Percentiles rank a stretch among this genome's conserved stretches.
These are phyloP conservation scores for Starmerella stigmatis DNA, from an alignment of 805 yeast genomes.

Conservation along the genomic window DNA sequence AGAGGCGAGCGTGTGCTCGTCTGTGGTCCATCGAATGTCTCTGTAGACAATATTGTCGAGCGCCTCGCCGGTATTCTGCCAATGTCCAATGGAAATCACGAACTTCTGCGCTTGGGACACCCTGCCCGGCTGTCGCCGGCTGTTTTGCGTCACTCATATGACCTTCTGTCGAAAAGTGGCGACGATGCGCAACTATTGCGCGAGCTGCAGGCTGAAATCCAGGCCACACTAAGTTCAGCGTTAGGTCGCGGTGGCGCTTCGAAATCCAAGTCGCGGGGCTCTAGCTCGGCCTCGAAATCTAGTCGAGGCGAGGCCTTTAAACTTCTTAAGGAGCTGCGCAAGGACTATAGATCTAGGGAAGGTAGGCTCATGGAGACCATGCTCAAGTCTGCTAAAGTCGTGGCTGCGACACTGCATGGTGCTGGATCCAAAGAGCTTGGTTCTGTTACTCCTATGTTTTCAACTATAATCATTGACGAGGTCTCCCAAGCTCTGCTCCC, in stretches of 20 bases:
- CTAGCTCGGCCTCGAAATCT: background rate
- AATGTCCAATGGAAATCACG: constrained; percentile 35
- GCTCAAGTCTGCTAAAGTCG: constrained; percentile 51
- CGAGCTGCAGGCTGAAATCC: constrained; percentile 65
- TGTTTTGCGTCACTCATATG: constrained; percentile 63
- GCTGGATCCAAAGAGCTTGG: constrained; percentile 63
- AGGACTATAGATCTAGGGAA: constrained; percentile 61
- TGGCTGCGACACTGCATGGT: constrained; percentile 80
- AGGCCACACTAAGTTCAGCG: constrained; percentile 45
- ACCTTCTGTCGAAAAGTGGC: constrained; percentile 50
- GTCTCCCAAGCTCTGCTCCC: constrained; percentile 92
- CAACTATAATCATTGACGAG: constrained; percentile 83
- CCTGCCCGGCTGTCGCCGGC: constrained; percentile 70
- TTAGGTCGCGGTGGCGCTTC: constrained; percentile 45
- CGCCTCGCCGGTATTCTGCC: constrained; percentile 58
- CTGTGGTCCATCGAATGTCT: constrained; percentile 88
- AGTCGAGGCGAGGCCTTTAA: constrained; percentile 42
- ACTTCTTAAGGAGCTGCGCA: constrained; percentile 56
- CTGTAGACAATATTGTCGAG: constrained; percentile 54
- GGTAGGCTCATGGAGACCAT: constrained; percentile 50
- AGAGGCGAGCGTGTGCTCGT: constrained; percentile 54
- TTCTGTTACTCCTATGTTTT: constrained; percentile 44
- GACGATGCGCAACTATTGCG: constrained; percentile 50
- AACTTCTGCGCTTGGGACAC: constrained; percentile 78
- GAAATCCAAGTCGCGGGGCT: constrained; percentile 32